Conservation (phyloP, 1,284 basidiomycete species). For the Xerocomus minutiporus region DNA sequence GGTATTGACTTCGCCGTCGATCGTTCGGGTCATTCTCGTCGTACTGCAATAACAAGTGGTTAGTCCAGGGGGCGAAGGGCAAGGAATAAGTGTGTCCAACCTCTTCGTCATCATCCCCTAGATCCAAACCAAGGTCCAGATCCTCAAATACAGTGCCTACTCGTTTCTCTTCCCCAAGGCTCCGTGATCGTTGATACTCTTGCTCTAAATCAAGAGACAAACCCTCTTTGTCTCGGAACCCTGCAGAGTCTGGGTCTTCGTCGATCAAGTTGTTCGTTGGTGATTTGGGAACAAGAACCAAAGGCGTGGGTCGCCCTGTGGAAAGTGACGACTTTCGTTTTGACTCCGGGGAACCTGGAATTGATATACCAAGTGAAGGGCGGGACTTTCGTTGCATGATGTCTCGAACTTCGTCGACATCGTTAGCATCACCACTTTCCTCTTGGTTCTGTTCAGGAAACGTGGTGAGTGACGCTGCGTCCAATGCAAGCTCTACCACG, state of each 20-base stretch:
- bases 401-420: constrained; percentile 46
- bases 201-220: constrained; percentile 29
- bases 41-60: constrained; percentile 39
- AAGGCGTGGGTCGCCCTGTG: constrained; percentile 44
- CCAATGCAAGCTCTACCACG: constrained; percentile 51
- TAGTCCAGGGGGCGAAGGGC: constrained; percentile 6
- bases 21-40: constrained; percentile 67
- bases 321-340: constrained; percentile 30
- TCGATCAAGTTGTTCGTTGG: constrained; percentile 20
- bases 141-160: constrained; percentile 68
- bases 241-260: constrained; percentile 6
- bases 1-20: constrained; percentile 62
- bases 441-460: constrained; percentile 36
- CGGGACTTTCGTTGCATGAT: constrained; percentile 43
- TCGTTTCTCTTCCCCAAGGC: constrained; percentile 53
- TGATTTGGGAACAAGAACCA: constrained; percentile 40
- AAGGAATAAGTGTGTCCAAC: constrained; percentile 9
- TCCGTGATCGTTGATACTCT: constrained; percentile 39
- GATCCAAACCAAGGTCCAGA: constrained; percentile 62
- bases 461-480: constrained; percentile 43
- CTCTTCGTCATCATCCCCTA: constrained; percentile 35
- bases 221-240: constrained; percentile 25
- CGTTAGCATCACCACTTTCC: constrained; percentile 26
- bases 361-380: constrained; percentile 26
- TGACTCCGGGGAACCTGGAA: constrained; percentile 28